These are phyloP conservation scores for Penicillium diatomitis DNA, from an alignment of 495 filamentous ascomycete genomes.

Conservation along the genomic window DNA sequence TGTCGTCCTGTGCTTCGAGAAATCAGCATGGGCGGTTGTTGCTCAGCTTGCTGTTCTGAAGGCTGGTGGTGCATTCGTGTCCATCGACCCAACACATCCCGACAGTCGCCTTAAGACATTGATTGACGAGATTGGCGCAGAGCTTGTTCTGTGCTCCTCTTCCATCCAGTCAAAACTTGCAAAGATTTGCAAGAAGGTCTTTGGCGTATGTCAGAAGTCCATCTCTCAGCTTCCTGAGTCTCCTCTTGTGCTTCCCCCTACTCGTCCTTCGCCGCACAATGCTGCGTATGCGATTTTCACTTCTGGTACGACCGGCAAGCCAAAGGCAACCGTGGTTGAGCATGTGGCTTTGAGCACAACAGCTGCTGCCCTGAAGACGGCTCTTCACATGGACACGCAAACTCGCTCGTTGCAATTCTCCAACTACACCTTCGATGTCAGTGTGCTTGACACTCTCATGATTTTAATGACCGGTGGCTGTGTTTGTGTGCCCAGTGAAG, in stretches of 20 bases:
- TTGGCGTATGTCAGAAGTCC: conserved; percentile 21
- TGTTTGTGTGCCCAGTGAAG: conserved; percentile 55
- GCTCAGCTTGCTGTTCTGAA: conserved; percentile 47
- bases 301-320: conserved; percentile 42
- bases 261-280: conserved; percentile 15
- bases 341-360: conserved; percentile 31
- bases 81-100: conserved; percentile 49
- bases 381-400: conserved; percentile 35
- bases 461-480: conserved; percentile 55
- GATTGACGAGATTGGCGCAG: conserved; percentile 37
- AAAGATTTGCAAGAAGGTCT: conserved; percentile 19
- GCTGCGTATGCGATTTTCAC: conserved; percentile 43
- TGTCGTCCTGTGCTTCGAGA: conserved; percentile 50
- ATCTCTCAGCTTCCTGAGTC: conserved; percentile 22
- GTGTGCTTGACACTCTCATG: conserved; percentile 56
- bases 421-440: conserved; percentile 60
- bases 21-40: conserved; percentile 46
- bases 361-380: conserved; percentile 21
- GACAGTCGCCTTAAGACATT: conserved; percentile 44
- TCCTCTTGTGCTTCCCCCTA: conserved; percentile 8
- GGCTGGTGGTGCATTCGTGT: conserved; percentile 51
- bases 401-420: conserved; percentile 61
- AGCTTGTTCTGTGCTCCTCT: conserved; percentile 31
- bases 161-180: conserved; percentile 22
- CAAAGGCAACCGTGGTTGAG: conserved; percentile 40